Percentiles rank a stretch among this genome's conserved stretches.
These are phyloP conservation scores for Paspalum notatum DNA, from an alignment of 176 grass and related monocot species.

Conservation along the genomic window DNA sequence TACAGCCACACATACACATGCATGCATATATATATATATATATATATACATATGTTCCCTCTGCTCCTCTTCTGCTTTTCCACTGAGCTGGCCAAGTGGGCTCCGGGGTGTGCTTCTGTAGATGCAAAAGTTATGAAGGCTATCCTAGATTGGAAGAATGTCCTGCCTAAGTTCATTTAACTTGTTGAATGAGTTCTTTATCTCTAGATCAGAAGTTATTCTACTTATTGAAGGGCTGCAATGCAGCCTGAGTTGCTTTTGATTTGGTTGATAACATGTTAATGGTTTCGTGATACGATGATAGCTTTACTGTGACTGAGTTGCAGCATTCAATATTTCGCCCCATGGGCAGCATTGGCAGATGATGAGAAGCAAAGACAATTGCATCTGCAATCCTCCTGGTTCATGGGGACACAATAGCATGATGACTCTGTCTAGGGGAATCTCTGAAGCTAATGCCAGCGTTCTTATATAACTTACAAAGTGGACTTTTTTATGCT, in stretches of 20 bases:
- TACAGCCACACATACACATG: background rate
- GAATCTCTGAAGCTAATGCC: background rate
- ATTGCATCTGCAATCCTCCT: background rate
- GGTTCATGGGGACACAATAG: background rate
- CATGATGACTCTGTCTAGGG: background rate
- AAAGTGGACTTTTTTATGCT: background rate
- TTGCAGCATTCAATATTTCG: background rate
- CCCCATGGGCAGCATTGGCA: background rate
- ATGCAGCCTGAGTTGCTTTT: background rate
- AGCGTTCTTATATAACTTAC: background rate
- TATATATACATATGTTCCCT: background rate
- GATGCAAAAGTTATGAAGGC: conserved; percentile 29
- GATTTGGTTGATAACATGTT: background rate
- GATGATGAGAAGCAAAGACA: background rate
- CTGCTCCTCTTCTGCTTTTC: background rate
- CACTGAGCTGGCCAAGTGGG: background rate
- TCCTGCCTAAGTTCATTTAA: background rate
- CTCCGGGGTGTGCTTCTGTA: background rate
- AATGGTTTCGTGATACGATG: background rate
- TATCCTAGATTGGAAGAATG: background rate
- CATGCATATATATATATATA: background rate
- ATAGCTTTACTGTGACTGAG: background rate
- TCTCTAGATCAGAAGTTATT: background rate
- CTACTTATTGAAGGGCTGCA: background rate
- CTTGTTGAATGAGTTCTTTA: background rate